phyloP scores from a whole-genome alignment of 2,329 filamentous ascomycete genomes.

The Diaporthe amygdali region DNA sequence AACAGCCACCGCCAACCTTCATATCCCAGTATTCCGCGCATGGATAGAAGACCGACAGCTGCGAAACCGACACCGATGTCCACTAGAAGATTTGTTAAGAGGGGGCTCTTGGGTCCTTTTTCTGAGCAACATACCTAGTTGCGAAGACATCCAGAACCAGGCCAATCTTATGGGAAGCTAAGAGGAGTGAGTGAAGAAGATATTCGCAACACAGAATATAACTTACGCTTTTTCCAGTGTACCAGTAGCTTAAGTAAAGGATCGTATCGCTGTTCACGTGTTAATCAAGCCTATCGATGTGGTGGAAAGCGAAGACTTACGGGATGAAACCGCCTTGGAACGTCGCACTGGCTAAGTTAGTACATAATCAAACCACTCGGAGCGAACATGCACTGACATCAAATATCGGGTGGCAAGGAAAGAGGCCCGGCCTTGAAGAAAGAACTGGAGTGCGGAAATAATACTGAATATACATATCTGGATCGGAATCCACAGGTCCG shows the following conservation, averaged over 20 bases:
- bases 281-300: background rate
- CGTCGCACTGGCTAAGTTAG: background rate
- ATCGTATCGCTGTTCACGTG: constrained; percentile 30
- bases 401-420: background rate
- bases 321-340: constrained; percentile 39
- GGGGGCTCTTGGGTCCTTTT: too few relatives aligned
- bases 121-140: background rate
- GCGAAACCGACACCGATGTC: background rate
- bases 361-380: background rate
- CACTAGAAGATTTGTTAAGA: background rate
- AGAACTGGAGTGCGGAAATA: background rate
- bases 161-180: constrained; percentile 43
- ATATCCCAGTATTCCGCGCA: constrained; percentile 31
- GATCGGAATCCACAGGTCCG: constrained; percentile 34
- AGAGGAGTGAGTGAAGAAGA: background rate
- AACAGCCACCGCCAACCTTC: constrained; percentile 47
- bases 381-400: background rate
- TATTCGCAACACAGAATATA: too few relatives aligned
- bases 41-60: constrained; percentile 32
- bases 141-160: constrained; percentile 39
- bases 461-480: constrained; percentile 25
- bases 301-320: background rate
- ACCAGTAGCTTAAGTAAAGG: constrained; percentile 40
- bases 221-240: constrained; percentile 28
- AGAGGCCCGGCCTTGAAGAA: background rate